Evolutionary conservation across 345 rosid species (phyloP), one percentile per base, ranked within the genome.

Genomic region (Bretschneidera sinensis): DNA sequence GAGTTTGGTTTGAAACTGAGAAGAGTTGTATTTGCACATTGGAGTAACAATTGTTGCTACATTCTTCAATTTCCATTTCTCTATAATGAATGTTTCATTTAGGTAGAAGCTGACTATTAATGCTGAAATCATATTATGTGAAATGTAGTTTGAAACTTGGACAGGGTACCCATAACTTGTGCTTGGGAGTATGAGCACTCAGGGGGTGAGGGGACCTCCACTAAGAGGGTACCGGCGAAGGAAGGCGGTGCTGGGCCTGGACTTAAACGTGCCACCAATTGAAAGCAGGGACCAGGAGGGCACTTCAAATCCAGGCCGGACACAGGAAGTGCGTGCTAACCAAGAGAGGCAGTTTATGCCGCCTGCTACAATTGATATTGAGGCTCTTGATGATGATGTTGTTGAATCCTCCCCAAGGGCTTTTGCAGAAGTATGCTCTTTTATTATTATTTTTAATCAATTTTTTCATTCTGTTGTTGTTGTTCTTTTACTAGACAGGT

Each of bases 311-410:
- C 79, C 75, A 28, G 72, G 31, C 35, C 59, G 65, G n/a, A 17
- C 63, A 54, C 62, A 62, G 43, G 64, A 59, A 25, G 59, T 59
- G 35, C 68, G 23, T 47, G 59, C 67, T 48, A 61, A 57, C 55
- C 76, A 71, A 14, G 84, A 64, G 56, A 66, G 66, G 61, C 76
- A 33, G 49, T 34, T 63, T 9, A 55, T 65, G 15, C 74, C 68
- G 14, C 65, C 70, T 62, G 51, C 75, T 39, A 51, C 85, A 9
- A 84, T 86, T 71, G 91, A 80, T 70, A 83, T 83, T 53, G 99
- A 90, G 67, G 88, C 80, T 43, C 49, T 87, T 64, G 96, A 94
- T 66, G 97, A 94, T 53, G 96, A 85, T 56, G 92, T 86, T 68
- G 54, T 88, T 59, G 83, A 84, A 71, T 79, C 85, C 33, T 80